Evolutionary conservation across 805 yeast genomes (phyloP), one percentile per base, ranked within the genome.

Genomic region (Sugiyamaella boreocaroliniensis): DNA sequence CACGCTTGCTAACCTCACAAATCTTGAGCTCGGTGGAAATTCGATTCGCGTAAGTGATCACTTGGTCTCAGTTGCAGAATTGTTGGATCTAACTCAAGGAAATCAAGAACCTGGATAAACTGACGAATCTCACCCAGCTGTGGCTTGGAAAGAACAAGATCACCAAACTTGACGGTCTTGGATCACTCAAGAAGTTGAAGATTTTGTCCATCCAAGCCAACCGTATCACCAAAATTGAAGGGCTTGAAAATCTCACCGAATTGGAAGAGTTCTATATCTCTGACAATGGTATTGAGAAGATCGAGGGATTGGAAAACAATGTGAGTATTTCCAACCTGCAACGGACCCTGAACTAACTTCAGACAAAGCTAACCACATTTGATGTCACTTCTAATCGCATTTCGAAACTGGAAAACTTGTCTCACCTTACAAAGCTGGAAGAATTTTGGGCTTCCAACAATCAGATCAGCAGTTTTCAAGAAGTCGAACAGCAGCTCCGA

Each of bases 361-460:
- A 32, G 49, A 46, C 59, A 15, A 85, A 86, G 48, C 74, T 93
- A 50, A 78, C 76, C 9, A 85, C 86, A 0, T 67, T 93, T 54
- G 99, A 93, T 65, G 76, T 93, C 18, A 85, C 97, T 0, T 79
- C 86, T 1, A 93, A 93, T 67, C 73, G 73, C 53, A 75, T 93
- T 41, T 60, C 75, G 2, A 76, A 77, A 48, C 69, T 93, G 43
- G 83, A 80, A 53, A 82, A 85, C 58, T 59, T 93, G 50, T 69
- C 73, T 0, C 93, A 86, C 60, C 75, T 93, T 53, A 67, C 59
- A 0, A 63, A 83, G n/a, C 74, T 93, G 53, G 89, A 96, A 8
- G 99, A 93, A 68, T 73, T 93, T 50, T 93, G 99, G 99, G 89
- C 95, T 22, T 86, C 96, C 0, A 79, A 80, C 62, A 93, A 92